Evolutionary conservation across 345 rosid species (phyloP).

Genomic region (Cardamine occulta): DNA sequence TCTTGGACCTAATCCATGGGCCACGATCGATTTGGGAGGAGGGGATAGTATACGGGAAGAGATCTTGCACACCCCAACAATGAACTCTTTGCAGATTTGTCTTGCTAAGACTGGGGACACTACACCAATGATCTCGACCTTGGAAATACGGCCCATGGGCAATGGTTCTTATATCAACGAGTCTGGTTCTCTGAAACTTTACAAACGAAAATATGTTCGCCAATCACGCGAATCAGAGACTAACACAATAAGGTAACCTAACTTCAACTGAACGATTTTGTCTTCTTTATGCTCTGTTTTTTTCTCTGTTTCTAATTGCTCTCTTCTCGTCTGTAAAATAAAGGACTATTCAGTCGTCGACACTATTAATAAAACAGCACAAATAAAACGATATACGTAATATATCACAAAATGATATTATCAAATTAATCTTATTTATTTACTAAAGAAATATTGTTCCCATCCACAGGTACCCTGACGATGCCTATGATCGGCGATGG

Average conservation of each 20-base stretch:
- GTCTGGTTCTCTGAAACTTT: constrained; percentile 22
- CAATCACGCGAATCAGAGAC: neutral
- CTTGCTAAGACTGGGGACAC: constrained; percentile 39
- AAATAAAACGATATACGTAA: too few relatives aligned
- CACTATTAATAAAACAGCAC: too few relatives aligned
- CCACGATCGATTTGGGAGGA: neutral
- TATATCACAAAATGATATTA: too few relatives aligned
- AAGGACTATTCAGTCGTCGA: too few relatives aligned
- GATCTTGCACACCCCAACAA: constrained; percentile 33
- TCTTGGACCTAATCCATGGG: constrained; percentile 42
- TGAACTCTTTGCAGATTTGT: constrained; percentile 33
- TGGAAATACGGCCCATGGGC: constrained; percentile 33
- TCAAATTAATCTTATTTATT: too few relatives aligned
- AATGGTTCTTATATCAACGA: neutral
- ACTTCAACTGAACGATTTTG: too few relatives aligned
- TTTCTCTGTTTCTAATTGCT: too few relatives aligned
- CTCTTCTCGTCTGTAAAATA: too few relatives aligned
- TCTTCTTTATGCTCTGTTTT: too few relatives aligned
- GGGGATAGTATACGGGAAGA: accelerated
- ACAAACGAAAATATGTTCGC: neutral
- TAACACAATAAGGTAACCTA: too few relatives aligned
- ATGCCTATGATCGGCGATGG: constrained; percentile 35
- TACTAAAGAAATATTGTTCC: neutral
- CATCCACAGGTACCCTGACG: constrained; percentile 24
- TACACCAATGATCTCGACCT: constrained; percentile 6